phyloP scores from a whole-genome alignment of 495 filamentous ascomycete species.

The Daldinia vernicosa region DNA sequence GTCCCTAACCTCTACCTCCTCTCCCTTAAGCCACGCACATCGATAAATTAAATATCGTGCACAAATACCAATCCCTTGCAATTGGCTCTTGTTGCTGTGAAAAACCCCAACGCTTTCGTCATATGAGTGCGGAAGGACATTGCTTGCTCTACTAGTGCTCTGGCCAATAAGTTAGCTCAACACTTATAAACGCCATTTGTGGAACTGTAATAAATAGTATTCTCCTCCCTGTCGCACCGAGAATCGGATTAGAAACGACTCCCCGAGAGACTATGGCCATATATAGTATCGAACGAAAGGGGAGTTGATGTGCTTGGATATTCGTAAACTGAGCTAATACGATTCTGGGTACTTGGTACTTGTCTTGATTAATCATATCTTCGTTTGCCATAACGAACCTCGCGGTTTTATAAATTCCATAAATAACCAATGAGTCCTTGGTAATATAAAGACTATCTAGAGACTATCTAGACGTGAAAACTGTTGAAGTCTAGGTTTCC shows the following conservation, averaged over 20 bases:
- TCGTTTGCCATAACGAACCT: conserved; percentile 18
- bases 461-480: not conserved
- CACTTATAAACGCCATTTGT: not conserved
- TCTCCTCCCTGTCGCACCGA: not conserved
- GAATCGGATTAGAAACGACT: not conserved
- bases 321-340: not conserved
- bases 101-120: conserved; percentile 8
- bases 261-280: not conserved
- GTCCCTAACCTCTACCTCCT: not conserved
- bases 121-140: conserved; percentile 7
- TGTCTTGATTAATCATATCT: not conserved
- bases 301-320: not conserved
- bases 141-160: conserved; percentile 1
- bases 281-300: not conserved
- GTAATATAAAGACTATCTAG: not conserved
- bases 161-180: not conserved
- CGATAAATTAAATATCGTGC: conserved; percentile 10
- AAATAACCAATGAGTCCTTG: not conserved
- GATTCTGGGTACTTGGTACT: not conserved
- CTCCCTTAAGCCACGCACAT: conserved; percentile 1
- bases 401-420: not conserved
- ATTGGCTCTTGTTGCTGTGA: conserved; percentile 13
- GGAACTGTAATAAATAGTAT: not conserved
- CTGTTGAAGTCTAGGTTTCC: not conserved
- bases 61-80: conserved; percentile 1